These are phyloP conservation scores for Rhizopogon rudus DNA, from an alignment of 768 basidiomycete genomes.

Conservation along the genomic window DNA sequence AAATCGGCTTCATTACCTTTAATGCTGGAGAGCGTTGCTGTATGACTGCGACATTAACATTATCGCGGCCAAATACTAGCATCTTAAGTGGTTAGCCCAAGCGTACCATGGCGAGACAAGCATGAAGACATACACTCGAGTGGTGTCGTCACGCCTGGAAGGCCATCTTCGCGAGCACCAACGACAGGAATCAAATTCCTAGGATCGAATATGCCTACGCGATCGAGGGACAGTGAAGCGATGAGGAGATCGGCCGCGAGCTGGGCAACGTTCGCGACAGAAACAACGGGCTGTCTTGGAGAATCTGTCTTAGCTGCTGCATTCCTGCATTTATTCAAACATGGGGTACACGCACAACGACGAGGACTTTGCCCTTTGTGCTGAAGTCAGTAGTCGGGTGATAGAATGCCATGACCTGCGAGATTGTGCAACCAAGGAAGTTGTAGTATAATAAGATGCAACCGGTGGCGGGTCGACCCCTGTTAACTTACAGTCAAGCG, in stretches of 20 bases:
- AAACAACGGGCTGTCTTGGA: constrained; percentile 59
- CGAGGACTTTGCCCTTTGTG: constrained; percentile 23
- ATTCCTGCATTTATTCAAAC: background rate
- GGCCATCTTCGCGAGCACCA: constrained; percentile 62
- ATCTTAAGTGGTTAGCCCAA: background rate
- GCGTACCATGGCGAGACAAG: background rate
- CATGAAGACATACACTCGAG: constrained; percentile 58
- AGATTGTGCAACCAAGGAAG: background rate
- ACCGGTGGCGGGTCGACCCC: too few species aligned
- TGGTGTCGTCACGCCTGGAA: constrained; percentile 62
- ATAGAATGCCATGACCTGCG: constrained; percentile 26
- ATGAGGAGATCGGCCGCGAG: constrained; percentile 73
- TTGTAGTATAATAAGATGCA: background rate
- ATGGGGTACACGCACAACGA: constrained; percentile 21
- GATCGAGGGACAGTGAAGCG: constrained; percentile 52
- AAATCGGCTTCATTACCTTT: constrained; percentile 42
- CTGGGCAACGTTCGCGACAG: constrained; percentile 79
- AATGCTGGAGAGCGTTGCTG: constrained; percentile 80
- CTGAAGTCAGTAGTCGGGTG: constrained; percentile 18
- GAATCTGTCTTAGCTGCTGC: constrained; percentile 1
- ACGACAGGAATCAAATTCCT: constrained; percentile 64
- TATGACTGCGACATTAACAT: constrained; percentile 49
- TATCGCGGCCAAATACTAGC: constrained; percentile 60
- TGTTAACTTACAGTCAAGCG: background rate
- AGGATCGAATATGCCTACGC: constrained; percentile 61